Base-by-base conservation (phyloP, 106 monocot genomes). In the Platanthera guangdongensis region DNA sequence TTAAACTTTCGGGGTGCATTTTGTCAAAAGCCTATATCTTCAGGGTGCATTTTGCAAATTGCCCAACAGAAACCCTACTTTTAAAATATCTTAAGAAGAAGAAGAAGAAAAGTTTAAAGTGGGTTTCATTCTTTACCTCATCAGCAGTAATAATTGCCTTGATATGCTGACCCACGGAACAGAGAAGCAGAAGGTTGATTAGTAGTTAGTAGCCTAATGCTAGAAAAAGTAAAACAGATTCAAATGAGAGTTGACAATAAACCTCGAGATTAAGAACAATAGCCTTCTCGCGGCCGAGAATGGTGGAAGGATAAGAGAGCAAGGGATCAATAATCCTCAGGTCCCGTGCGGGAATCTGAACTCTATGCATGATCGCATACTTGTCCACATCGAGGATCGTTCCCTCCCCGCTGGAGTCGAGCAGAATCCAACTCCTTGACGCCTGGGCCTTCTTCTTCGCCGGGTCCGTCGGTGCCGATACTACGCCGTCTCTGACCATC, bases 221-320 rank as follows among this genome's bases (percentile, higher is more conserved):
- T 12, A 28, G 49, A 52, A 19, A 80, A 32, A 3, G 32, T 28
- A 1, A 39, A 28, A 30, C 5, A 53, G n/a, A 51, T 57, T 19
- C 54, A 81, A n/a, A 12, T 12, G 50, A 47, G 9, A 8, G 19
- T 13, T 16, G 12, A 15, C 68, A 45, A 57, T 28, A 74, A 68
- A 95, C 95, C 89, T 96, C 96, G 64, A 96, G 90, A 85, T 96
- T 96, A 87, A 96, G 91, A 25, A 96, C 93, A 71, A 96, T 91
- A 25, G 96, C 96, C 0, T 79, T 64, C 82, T 96, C 96, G 4
- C 96, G 96, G 9, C 93, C 93, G 9, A 96, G 81, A 57, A 96
- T 96, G 51, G 89, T 86, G 76, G 96, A 93, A 3, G 96, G 96
- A 53, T 96, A 96, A 5, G 91, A 90, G 21, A 96, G 86, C 32